Evolutionary conservation across 306 rosid genomes (phyloP).

Genomic region (Prunus kanzakura): DNA sequence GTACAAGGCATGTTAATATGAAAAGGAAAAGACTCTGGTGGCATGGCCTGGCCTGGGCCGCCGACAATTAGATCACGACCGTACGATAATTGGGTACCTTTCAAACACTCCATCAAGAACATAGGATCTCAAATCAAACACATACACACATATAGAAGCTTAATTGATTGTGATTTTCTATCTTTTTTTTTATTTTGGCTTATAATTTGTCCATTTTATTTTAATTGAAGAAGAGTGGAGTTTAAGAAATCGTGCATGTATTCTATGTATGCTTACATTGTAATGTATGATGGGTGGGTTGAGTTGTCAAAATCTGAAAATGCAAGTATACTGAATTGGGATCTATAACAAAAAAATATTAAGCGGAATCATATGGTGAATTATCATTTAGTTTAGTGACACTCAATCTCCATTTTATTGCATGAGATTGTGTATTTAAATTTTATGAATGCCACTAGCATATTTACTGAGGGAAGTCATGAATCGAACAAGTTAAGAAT

Average conservation of each 20-base stretch:
- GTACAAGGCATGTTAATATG: constrained; percentile 7
- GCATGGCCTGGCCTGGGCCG: constrained; percentile 45
- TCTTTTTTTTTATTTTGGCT: neutral
- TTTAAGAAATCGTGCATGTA: constrained; percentile 17
- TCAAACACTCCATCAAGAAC: constrained; percentile 2
- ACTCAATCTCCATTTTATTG: too few relatives aligned
- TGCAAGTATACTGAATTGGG: too few relatives aligned
- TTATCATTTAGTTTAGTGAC: too few relatives aligned
- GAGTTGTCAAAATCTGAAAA: constrained; percentile 25
- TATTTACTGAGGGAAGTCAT: too few relatives aligned
- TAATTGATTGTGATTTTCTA: neutral
- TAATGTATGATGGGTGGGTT: constrained; percentile 25
- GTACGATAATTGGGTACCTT: constrained; percentile 39
- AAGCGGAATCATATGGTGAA: too few relatives aligned
- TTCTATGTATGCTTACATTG: constrained; percentile 33
- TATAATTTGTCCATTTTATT: neutral
- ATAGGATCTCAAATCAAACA: constrained; percentile 25
- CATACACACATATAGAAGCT: neutral
- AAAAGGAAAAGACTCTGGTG: constrained; percentile 2
- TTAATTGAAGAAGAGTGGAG: neutral
- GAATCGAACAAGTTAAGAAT: too few relatives aligned
- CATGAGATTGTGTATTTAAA: too few relatives aligned
- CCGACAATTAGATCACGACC: constrained; percentile 63
- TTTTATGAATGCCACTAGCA: too few relatives aligned
- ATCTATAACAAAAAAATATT: too few relatives aligned